Conservation (phyloP, 2,329 filamentous ascomycete species). For the Ceratocystis huliohia region DNA sequence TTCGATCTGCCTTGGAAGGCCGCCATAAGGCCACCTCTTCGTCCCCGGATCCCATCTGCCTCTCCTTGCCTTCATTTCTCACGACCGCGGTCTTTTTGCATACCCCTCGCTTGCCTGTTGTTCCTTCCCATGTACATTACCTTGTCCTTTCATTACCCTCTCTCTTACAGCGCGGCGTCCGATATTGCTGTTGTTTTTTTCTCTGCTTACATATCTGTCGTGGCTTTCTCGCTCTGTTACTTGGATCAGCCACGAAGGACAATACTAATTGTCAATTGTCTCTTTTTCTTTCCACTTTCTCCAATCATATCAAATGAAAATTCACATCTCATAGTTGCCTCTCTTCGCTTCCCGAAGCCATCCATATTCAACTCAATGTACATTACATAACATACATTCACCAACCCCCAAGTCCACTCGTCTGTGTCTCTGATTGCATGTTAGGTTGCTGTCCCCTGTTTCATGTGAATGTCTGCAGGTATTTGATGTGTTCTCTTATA, state of each 20-base stretch:
- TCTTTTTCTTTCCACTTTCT: background rate
- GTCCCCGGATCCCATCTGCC: background rate
- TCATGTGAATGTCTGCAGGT: background rate
- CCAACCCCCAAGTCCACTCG: background rate
- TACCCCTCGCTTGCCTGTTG: conserved; percentile 1
- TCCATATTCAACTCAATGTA: background rate
- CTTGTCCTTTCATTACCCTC: conserved; percentile 2
- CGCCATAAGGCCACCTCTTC: background rate
- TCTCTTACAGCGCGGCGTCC: conserved; percentile 15
- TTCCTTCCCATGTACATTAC: conserved; percentile 4
- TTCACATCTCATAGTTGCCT: background rate
- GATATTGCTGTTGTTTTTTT: conserved; percentile 1
- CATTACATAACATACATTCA: background rate
- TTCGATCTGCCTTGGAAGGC: background rate
- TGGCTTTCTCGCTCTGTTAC: background rate
- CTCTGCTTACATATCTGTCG: background rate
- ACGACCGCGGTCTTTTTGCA: conserved; percentile 9
- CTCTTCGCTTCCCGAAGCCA: background rate
- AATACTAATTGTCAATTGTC: conserved; percentile 3
- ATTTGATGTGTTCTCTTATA: background rate
- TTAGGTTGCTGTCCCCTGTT: background rate
- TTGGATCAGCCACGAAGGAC: conserved; percentile 6
- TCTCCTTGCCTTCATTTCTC: conserved; percentile 6
- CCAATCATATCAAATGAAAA: background rate
- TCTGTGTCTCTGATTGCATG: background rate